Evolutionary conservation across 164 flowering plant genomes (phyloP), one percentile per base, ranked within the genome.

Genomic region (Aristolochia contorta): DNA sequence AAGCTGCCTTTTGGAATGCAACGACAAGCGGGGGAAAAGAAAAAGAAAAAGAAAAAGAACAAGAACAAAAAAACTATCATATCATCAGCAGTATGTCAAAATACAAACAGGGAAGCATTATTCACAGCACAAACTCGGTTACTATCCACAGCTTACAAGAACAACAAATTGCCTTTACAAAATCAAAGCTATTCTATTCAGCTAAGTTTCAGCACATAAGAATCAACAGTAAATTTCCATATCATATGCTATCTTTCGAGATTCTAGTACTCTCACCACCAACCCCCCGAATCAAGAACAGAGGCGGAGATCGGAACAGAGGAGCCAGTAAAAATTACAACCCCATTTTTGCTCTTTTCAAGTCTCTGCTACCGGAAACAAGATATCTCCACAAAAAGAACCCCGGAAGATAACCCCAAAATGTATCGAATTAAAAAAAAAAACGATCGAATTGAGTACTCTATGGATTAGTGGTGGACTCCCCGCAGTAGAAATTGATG

Each of bases 401-500:
- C 23, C 9, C 20, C 20, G 54, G 16, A 50, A 12, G 12, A 50
- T 0, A 50, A 22, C 56, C 13, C 8, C 32, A 53, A 50, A 56
- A 3, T 1, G 16, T 56, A 6, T 32, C 3, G 45, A 15, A n/a
- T n/a, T n/a, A n/a, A n/a, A n/a, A n/a, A n/a, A 56, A 21, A n/a
- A 56, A 18, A 2, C 45, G 41, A 27, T 27, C 20, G 32, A 16
- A 37, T 12, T 7, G 22, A 10, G 18, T n/a, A 14, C 3, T 30
- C 46, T 59, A 63, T 18, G 66, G 67, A 13, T 47, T 48, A 3
- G 53, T 27, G 18, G 46, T 46, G 7, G 64, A 70, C n/a, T 45
- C 47, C 45, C 52, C 67, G 65, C 87, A 81, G 72, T 58, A 76
- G 59, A 70, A 74, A 22, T 72, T 5, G 58, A 65, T 64, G 13